Evolutionary conservation across 1,284 basidiomycete genomes (phyloP).

Genomic region (Papiliotrema flavescens): DNA sequence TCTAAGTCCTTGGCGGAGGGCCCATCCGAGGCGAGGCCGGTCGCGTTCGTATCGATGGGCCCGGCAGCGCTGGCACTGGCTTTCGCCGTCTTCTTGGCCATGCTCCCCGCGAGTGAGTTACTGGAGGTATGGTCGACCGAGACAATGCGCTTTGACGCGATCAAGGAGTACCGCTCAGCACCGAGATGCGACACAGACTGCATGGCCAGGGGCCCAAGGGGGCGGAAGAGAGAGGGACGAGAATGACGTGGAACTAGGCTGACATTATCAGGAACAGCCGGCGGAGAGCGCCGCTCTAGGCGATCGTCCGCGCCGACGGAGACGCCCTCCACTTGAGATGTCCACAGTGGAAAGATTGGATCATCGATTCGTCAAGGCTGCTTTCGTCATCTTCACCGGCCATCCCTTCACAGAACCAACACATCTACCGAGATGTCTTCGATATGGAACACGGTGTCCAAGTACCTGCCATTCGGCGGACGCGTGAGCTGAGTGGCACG

Average conservation of each 20-base stretch:
- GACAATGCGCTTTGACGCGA: too few species aligned
- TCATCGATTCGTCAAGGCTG: background rate
- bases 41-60: too few species aligned
- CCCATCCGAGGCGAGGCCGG: too few species aligned
- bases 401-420: too few species aligned
- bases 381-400: background rate
- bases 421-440: background rate
- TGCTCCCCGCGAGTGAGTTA: background rate
- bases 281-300: background rate
- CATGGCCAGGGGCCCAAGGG: too few species aligned
- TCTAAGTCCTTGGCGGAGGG: background rate
- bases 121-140: background rate
- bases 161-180: too few species aligned
- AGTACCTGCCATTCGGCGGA: slow-evolving; percentile 1
- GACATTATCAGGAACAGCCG: background rate
- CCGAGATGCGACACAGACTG: too few species aligned
- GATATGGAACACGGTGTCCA: background rate
- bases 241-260: background rate
- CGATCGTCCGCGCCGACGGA: too few species aligned
- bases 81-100: background rate
- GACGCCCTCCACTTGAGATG: background rate
- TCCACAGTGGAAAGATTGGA: background rate
- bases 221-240: background rate
- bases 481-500: slow-evolving; percentile 2
- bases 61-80: too few species aligned